Percentiles rank a stretch among this genome's conserved stretches.
phyloP scores from a whole-genome alignment of 495 filamentous ascomycete genomes.

The Talaromyces wortmannii region DNA sequence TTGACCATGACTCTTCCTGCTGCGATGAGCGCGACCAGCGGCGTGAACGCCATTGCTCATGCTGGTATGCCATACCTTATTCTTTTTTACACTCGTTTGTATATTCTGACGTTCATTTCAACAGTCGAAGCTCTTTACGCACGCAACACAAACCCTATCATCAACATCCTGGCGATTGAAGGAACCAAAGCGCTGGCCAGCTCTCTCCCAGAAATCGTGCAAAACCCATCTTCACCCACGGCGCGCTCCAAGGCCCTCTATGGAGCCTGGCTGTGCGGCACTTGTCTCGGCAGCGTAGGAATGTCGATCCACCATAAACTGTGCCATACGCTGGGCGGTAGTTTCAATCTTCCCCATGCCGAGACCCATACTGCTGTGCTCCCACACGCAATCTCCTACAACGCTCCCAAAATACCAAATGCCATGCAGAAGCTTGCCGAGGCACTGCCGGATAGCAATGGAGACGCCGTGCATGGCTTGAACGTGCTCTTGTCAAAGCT shows the following conservation, averaged over 20 bases:
- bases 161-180: slow-evolving; percentile 51
- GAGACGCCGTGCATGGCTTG: slow-evolving; percentile 53
- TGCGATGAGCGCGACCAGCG: slow-evolving; percentile 54
- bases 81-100: background rate
- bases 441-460: slow-evolving; percentile 51
- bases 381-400: slow-evolving; percentile 62
- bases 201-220: slow-evolving; percentile 50
- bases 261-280: slow-evolving; percentile 61
- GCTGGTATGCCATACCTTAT: slow-evolving; percentile 29
- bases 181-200: slow-evolving; percentile 45
- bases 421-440: slow-evolving; percentile 51
- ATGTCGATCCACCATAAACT: slow-evolving; percentile 71
- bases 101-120: background rate
- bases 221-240: slow-evolving; percentile 35
- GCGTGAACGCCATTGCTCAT: slow-evolving; percentile 67
- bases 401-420: slow-evolving; percentile 54
- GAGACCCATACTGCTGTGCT: slow-evolving; percentile 65
- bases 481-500: slow-evolving; percentile 53
- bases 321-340: slow-evolving; percentile 61
- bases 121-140: slow-evolving; percentile 62
- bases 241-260: slow-evolving; percentile 55
- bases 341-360: slow-evolving; percentile 63
- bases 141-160: slow-evolving; percentile 53
- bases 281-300: slow-evolving; percentile 56
- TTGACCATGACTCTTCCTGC: slow-evolving; percentile 59